These are phyloP conservation scores for Claviceps sorghi DNA, from an alignment of 2,329 filamentous ascomycete species.

Conservation along the genomic window DNA sequence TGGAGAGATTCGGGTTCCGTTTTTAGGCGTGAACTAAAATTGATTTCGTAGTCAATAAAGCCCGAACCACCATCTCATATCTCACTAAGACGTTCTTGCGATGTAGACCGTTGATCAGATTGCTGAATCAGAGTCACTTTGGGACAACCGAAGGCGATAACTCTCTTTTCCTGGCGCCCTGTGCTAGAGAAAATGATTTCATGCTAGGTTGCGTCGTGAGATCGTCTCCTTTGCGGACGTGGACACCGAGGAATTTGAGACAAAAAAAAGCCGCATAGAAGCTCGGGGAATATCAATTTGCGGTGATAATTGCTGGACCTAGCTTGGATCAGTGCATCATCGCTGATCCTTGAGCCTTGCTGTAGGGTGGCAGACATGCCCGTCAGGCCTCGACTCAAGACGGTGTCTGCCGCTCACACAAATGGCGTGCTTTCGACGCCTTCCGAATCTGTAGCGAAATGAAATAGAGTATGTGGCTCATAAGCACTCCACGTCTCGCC, in stretches of 20 bases:
- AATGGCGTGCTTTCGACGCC: background rate
- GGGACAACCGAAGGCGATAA: background rate
- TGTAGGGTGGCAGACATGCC: background rate
- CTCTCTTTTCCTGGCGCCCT: background rate
- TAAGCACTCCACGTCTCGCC: background rate
- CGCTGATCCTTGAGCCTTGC: background rate
- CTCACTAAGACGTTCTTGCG: background rate
- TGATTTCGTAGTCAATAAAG: background rate
- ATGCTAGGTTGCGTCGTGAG: background rate
- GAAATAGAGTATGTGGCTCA: background rate
- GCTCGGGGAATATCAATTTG: background rate
- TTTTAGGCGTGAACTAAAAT: background rate
- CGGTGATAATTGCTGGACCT: background rate
- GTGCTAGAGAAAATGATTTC: background rate
- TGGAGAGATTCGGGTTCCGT: background rate
- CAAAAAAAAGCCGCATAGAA: background rate
- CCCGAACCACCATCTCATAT: background rate
- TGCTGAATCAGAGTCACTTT: background rate
- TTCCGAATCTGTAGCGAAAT: background rate
- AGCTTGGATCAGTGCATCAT: background rate
- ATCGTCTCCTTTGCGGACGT: background rate
- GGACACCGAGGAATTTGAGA: background rate
- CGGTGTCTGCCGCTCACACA: background rate
- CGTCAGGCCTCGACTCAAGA: background rate
- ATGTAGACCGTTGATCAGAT: background rate